phyloP scores from a whole-genome alignment of 306 rosid species.

The Lupinus albus region DNA sequence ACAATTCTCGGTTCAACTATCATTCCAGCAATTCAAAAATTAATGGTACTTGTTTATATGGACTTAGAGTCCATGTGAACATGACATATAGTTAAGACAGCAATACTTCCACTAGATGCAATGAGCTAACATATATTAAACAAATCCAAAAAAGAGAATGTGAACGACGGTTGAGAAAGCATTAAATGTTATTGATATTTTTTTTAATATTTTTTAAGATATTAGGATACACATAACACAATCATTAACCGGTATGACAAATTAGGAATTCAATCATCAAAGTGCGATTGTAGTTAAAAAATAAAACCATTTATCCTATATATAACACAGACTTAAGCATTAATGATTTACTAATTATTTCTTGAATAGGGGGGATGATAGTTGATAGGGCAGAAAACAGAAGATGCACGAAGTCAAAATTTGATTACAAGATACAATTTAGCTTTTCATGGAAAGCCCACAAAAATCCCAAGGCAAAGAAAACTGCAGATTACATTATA shows the following conservation, averaged over 20 bases:
- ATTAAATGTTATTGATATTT: not conserved
- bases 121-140: too few relatives aligned
- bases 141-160: not conserved
- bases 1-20: not conserved
- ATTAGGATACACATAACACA: not conserved
- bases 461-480: not conserved
- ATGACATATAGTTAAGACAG: not conserved
- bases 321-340: too few relatives aligned
- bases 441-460: too few relatives aligned
- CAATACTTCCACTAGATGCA: too few relatives aligned
- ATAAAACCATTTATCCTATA: not conserved
- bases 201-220: too few relatives aligned
- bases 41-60: not conserved
- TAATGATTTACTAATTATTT: too few relatives aligned
- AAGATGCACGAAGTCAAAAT: not conserved
- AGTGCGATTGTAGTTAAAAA: not conserved
- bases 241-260: not conserved
- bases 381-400: too few relatives aligned
- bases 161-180: not conserved
- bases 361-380: too few relatives aligned
- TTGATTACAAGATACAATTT: not conserved
- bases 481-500: not conserved
- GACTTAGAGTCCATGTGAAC: not conserved
- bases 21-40: not conserved
- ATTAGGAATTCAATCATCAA: not conserved